A percentile compares a stretch with the other conserved stretches of the same genome.
phyloP scores from a whole-genome alignment of 192 early-diverging fungal genomes.

The Umbelopsis sp. region DNA sequence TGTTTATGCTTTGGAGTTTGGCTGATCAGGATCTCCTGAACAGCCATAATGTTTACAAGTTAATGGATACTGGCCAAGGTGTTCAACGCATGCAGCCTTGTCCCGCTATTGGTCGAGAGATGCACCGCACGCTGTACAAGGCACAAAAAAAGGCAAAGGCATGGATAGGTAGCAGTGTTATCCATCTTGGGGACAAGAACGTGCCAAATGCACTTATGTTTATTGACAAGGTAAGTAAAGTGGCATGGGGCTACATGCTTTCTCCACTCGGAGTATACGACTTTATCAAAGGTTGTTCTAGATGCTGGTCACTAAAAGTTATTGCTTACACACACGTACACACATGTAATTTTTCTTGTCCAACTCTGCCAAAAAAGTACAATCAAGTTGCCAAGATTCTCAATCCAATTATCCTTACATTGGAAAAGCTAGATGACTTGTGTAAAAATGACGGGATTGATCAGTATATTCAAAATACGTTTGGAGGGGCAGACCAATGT shows the following conservation, averaged over 20 bases:
- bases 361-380: slow-evolving; percentile 58
- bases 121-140: slow-evolving; percentile 89
- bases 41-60: slow-evolving; percentile 74
- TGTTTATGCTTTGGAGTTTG: slow-evolving; percentile 95
- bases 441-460: slow-evolving; percentile 59
- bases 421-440: slow-evolving; percentile 73
- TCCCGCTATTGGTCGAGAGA: slow-evolving; percentile 77
- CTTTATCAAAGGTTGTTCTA: not conserved
- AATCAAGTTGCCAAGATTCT: slow-evolving; percentile 97
- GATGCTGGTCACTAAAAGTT: not conserved
- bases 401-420: slow-evolving; percentile 77
- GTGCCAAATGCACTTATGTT: slow-evolving; percentile 99
- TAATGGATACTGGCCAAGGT: slow-evolving; percentile 97
- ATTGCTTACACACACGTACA: not conserved
- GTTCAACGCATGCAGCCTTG: slow-evolving; percentile 93
- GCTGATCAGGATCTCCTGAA: slow-evolving; percentile 87
- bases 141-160: slow-evolving; percentile 81
- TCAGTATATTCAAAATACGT: slow-evolving; percentile 70
- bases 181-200: slow-evolving; percentile 97
- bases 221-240: slow-evolving; percentile 75
- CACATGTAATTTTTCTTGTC: slow-evolving; percentile 23
- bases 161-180: slow-evolving; percentile 96
- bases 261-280: not conserved
- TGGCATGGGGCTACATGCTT: not conserved
- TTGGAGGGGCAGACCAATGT: slow-evolving; percentile 63